Evolutionary conservation across 441 rosid genomes (phyloP).

Genomic region (Gossypium trilobum): DNA sequence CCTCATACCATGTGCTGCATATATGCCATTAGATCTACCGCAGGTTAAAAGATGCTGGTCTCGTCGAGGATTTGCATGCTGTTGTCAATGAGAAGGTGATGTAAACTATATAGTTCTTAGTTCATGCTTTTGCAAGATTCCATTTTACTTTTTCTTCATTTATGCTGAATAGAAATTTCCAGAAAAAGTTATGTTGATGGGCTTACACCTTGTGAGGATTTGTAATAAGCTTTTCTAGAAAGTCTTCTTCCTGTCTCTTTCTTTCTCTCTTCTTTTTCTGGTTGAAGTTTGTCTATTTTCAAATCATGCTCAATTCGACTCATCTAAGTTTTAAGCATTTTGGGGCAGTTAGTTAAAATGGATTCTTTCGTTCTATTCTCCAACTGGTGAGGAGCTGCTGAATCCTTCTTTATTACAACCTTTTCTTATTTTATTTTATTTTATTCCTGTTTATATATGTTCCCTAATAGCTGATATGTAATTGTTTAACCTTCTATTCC

Average conservation of each 20-base stretch:
- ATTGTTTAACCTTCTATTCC: not conserved
- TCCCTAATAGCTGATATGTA: too few species aligned
- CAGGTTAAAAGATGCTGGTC: constrained; percentile 49
- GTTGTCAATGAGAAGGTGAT: constrained; percentile 61
- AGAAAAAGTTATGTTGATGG: not conserved
- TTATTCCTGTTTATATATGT: too few species aligned
- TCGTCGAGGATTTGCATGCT: constrained; percentile 52
- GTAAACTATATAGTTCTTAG: not conserved
- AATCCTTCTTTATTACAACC: too few species aligned
- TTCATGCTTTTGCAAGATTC: constrained; percentile 4
- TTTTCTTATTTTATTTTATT: too few species aligned
- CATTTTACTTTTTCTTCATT: not conserved
- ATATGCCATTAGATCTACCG: constrained; percentile 38
- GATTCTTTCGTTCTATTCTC: too few species aligned
- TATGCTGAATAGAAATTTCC: not conserved
- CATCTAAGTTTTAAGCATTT: not conserved
- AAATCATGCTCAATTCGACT: not conserved
- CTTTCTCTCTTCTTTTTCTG: not conserved
- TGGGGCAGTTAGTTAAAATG: too few species aligned
- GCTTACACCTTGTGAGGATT: not conserved
- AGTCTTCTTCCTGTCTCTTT: not conserved
- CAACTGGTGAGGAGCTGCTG: too few species aligned
- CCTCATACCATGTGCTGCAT: constrained; percentile 17
- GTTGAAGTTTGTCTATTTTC: not conserved
- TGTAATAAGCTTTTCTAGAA: not conserved